Evolutionary conservation across 441 rosid species (phyloP), one percentile per base, ranked within the genome.

Genomic region (Syzygium syzygioides): DNA sequence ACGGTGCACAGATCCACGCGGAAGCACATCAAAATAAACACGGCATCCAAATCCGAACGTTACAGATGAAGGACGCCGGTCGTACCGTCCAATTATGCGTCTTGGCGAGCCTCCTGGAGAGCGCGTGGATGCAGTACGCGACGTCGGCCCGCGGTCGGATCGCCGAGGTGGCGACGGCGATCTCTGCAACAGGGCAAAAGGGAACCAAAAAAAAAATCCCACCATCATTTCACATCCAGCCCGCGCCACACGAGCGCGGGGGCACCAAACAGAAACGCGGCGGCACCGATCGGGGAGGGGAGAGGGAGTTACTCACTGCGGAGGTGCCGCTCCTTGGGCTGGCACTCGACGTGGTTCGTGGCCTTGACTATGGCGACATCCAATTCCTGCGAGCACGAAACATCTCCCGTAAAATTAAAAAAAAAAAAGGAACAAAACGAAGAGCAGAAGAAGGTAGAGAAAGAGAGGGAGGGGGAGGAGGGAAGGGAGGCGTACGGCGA

Each of bases 351-450:
- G 86, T 98, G 99, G 89, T 96, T 98, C 18, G 99, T 97, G 14
- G 99, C 98, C 92, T 98, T 96, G 89, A 98, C 99, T 87, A 98
- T 91, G 66, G 99, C 99, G 85, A 98, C 99, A 93, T 98, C 99
- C 94, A 98, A 91, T 86, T 97, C 99, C 99, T 98, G 93, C 57
- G 71, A 89, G 45, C 26, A 89, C 87, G 86, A 90, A 71, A n/a
- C 3, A 88, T 37, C 85, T 64, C 17, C 52, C 54, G 55, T 26
- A 84, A 86, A 66, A 59, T n/a, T n/a, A 25, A 26, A 68, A 79
- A 76, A 62, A 87, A 6, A 60, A 68, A n/a, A 32, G 3, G 3
- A 32, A 32, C 34, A 32, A 32, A 80, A 41, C n/a, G 54, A 54
- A 48, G 54, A 86, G 84, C 30, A 19, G 55, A 60, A 20, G 56